Conservation (phyloP, 2,329 filamentous ascomycete genomes). For the Fusarium coicis region DNA sequence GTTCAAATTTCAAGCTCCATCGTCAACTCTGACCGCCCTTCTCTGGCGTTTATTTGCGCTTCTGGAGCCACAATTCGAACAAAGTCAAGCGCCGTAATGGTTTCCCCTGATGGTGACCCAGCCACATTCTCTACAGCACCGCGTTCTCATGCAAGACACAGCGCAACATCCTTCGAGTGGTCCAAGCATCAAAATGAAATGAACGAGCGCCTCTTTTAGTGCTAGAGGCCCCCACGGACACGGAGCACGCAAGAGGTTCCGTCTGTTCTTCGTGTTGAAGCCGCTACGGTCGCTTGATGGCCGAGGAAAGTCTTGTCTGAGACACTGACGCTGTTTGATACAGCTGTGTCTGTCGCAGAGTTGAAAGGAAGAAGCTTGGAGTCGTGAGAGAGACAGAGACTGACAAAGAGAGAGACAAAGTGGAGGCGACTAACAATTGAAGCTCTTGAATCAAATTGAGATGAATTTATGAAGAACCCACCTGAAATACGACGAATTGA, state of each 20-base stretch:
- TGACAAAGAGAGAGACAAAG: not conserved
- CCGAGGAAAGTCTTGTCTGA: not conserved
- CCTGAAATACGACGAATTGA: slow-evolving; percentile 11
- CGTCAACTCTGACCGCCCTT: slow-evolving; percentile 3
- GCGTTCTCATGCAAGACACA: slow-evolving; percentile 8
- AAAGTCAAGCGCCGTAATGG: slow-evolving; percentile 1
- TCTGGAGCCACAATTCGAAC: slow-evolving; percentile 2
- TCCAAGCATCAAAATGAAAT: slow-evolving; percentile 30
- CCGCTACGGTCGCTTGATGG: not conserved
- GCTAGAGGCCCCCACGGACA: slow-evolving; percentile 20
- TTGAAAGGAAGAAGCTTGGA: slow-evolving; percentile 16
- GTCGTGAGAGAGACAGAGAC: not conserved
- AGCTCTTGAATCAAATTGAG: not conserved
- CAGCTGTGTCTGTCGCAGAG: slow-evolving; percentile 6
- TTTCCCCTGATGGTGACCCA: slow-evolving; percentile 3
- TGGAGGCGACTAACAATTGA: slow-evolving; percentile 11
- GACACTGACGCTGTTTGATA: slow-evolving; percentile 24
- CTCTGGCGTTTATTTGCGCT: slow-evolving; percentile 7
- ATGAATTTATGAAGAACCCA: not conserved
- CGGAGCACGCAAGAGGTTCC: slow-evolving; percentile 27
- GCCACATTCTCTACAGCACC: slow-evolving; percentile 14
- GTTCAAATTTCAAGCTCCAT: not conserved
- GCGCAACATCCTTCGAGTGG: slow-evolving; percentile 11
- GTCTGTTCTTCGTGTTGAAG: not conserved
- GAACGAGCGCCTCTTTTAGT: slow-evolving; percentile 25